Evolutionary conservation across 2,329 filamentous ascomycete species (phyloP).

Genomic region (Calonectria fujianensis): DNA sequence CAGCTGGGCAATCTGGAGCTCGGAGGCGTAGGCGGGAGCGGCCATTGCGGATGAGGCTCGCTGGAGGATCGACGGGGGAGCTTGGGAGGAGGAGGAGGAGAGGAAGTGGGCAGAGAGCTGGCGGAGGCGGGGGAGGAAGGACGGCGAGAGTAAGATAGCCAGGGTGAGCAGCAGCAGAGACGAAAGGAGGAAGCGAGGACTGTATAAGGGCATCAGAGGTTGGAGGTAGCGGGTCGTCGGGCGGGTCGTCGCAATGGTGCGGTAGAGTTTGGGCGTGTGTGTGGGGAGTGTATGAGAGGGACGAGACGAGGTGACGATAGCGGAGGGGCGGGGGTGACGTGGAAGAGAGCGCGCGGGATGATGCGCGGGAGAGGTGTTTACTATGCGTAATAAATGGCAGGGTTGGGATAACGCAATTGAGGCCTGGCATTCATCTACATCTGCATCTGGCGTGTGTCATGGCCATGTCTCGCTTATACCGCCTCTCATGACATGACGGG

Average conservation of each 20-base stretch:
- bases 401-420: conserved; percentile 25
- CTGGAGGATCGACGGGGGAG: conserved; percentile 22
- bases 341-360: conserved; percentile 17
- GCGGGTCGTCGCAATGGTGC: conserved; percentile 39
- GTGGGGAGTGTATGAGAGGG: conserved; percentile 26
- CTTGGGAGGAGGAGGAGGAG: conserved; percentile 45
- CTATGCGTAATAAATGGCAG: conserved; percentile 11
- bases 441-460: neutral
- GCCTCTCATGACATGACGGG: neutral
- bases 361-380: conserved; percentile 20
- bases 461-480: conserved; percentile 6
- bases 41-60: conserved; percentile 58
- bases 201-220: conserved; percentile 41
- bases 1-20: conserved; percentile 89
- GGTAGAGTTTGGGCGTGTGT: conserved; percentile 8
- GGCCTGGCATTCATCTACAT: conserved; percentile 2
- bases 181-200: conserved; percentile 37
- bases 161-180: conserved; percentile 50
- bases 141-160: conserved; percentile 54
- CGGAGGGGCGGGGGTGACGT: conserved; percentile 32
- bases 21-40: conserved; percentile 77
- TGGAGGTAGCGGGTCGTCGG: conserved; percentile 40
- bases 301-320: conserved; percentile 15
- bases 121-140: conserved; percentile 55
- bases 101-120: conserved; percentile 54